A percentile compares a stretch with the other conserved stretches of the same genome.
These are phyloP conservation scores for Aureobasidium sp. DNA, from an alignment of 2,329 filamentous ascomycete genomes.

Conservation along the genomic window DNA sequence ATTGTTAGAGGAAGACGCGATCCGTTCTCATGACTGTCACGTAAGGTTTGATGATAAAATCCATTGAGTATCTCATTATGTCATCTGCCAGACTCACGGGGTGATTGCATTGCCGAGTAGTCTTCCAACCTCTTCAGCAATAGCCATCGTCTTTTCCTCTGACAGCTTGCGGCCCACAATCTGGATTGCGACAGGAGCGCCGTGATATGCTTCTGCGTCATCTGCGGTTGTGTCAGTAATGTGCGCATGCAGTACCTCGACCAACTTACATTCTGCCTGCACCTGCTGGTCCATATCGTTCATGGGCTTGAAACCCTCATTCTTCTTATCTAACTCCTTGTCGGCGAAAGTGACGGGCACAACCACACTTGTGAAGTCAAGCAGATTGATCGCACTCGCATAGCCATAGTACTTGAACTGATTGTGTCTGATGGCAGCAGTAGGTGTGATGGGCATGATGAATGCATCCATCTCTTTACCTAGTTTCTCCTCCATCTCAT, in stretches of 20 bases:
- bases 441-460: constrained; percentile 29
- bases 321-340: constrained; percentile 21
- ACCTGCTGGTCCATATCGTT: constrained; percentile 21
- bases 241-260: too few species aligned
- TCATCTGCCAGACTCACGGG: background rate
- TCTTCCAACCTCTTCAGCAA: constrained; percentile 25
- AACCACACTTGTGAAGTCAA: constrained; percentile 20
- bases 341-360: constrained; percentile 28
- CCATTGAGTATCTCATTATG: too few species aligned
- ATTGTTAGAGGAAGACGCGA: too few species aligned
- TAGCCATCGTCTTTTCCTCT: constrained; percentile 31
- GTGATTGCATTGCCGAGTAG: constrained; percentile 2
- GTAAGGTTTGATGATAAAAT: too few species aligned
- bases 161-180: constrained; percentile 29
- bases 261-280: constrained; percentile 13
- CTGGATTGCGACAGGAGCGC: constrained; percentile 30
- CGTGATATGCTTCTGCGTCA: constrained; percentile 31
- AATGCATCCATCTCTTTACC: constrained; percentile 29
- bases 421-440: constrained; percentile 24
- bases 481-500: constrained; percentile 23
- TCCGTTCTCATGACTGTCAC: too few species aligned
- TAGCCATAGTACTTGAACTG: constrained; percentile 25
- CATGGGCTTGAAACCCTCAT: constrained; percentile 20
- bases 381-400: constrained; percentile 6
- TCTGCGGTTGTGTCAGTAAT: constrained; percentile 19